phyloP scores from a whole-genome alignment of 2,329 filamentous ascomycete species.

The Colletotrichum sp. region DNA sequence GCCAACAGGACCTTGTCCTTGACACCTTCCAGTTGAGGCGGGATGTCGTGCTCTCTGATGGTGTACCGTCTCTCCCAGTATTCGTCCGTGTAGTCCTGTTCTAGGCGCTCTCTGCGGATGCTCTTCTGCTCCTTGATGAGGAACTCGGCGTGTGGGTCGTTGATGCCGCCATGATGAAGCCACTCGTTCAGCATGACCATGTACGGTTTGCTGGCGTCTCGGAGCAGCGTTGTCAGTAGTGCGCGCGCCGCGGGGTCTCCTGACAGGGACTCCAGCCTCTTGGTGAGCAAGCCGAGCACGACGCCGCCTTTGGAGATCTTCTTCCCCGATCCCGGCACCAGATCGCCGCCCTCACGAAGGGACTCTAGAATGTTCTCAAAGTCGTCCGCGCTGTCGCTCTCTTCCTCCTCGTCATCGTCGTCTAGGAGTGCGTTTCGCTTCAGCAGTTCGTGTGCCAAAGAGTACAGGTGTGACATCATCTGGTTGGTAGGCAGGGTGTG shows the following conservation, averaged over 20 bases:
- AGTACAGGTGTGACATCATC: conserved; percentile 90
- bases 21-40: conserved; percentile 87
- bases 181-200: conserved; percentile 99
- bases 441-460: conserved; percentile 83
- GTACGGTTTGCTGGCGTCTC: conserved; percentile 91
- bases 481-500: conserved; percentile 90
- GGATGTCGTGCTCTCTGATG: conserved; percentile 87
- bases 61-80: conserved; percentile 99
- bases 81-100: conserved; percentile 97
- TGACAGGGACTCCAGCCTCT: conserved; percentile 85
- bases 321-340: conserved; percentile 79
- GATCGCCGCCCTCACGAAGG: conserved; percentile 83
- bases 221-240: conserved; percentile 79
- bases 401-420: conserved; percentile 73
- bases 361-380: conserved; percentile 94
- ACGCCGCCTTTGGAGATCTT: conserved; percentile 97
- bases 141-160: conserved; percentile 92
- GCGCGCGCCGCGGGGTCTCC: conserved; percentile 88
- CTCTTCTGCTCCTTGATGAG: conserved; percentile 95
- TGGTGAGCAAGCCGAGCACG: conserved; percentile 87
- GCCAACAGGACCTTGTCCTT: conserved; percentile 95
- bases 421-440: conserved; percentile 88
- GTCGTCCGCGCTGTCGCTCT: conserved; percentile 78
- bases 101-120: conserved; percentile 86
- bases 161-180: conserved; percentile 95